phyloP scores from a whole-genome alignment of 169 alveolate species.

The Plasmodium yoelii region DNA sequence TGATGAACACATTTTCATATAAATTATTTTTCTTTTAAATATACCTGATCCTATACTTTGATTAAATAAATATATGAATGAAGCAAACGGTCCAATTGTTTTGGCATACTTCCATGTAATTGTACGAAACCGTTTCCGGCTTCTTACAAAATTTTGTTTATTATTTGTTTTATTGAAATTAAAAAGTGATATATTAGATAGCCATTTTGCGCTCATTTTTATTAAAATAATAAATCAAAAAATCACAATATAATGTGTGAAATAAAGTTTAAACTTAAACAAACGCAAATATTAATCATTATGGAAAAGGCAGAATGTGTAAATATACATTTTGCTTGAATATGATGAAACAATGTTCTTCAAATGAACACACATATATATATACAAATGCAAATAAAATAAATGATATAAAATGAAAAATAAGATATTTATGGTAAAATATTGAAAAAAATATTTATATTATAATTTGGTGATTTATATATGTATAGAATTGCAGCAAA shows the following conservation, averaged over 20 bases:
- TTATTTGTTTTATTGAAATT: conserved; percentile 32
- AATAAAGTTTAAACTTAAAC: not conserved
- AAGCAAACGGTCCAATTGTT: conserved; percentile 85
- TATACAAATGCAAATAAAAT: conserved; percentile 11
- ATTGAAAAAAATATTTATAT: conserved; percentile 14
- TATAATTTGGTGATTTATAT: conserved; percentile 1
- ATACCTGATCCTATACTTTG: conserved; percentile 85
- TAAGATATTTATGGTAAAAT: not conserved
- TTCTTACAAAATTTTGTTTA: conserved; percentile 70
- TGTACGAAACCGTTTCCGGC: conserved; percentile 84
- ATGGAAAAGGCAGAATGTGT: not conserved
- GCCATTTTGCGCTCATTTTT: conserved; percentile 67
- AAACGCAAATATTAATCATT: conserved; percentile 5
- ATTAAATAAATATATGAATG: conserved; percentile 83
- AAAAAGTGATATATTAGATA: conserved; percentile 31
- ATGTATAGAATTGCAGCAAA: conserved; percentile 1
- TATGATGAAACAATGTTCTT: conserved; percentile 1
- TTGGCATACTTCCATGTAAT: conserved; percentile 87
- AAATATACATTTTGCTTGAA: conserved; percentile 17
- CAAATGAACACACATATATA: conserved; percentile 1
- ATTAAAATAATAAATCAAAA: conserved; percentile 18
- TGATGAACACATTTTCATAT: not conserved
- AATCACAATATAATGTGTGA: conserved; percentile 4
- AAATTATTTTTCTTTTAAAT: not conserved
- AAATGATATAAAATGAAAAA: conserved; percentile 6